Base-by-base conservation (phyloP, 352 stramenopile species). In the Phytopythium montanum region DNA sequence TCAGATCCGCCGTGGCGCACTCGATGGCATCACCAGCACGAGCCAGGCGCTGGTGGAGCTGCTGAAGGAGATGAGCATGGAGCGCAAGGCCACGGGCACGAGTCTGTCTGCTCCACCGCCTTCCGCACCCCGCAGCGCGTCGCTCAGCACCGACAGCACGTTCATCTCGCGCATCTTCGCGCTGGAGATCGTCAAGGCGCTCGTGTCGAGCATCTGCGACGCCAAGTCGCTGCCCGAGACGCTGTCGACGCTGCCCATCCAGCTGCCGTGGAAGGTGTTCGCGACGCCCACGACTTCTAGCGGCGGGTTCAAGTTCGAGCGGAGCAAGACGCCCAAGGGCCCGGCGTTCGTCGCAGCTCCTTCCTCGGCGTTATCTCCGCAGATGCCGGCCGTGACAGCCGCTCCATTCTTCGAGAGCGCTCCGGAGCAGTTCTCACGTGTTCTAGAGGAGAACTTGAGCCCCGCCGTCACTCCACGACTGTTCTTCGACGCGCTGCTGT, bases 401-500 rank as follows among this genome's bases (percentile, higher is more conserved):
- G 56, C 48, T n/a, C 61, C 65, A 6, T 90, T 90, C 52, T 90
- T 88, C 34, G 76, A 87, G 46, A 79, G 72, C 31, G 28, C 54
- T 2, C 64, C 69, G 3, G 42, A 70, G 39, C 62, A 68, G 18
- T 90, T 90, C 54, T 63, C 70, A 46, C 55, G 70, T 39, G 75
- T 83, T 19, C 29, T 88, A 0, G 76, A 83, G 44, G 66, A 87
- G 53, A 58, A 66, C 8, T 67, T 90, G 21, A 61, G 65, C 2
- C 55, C 59, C 2, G 72, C 75, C n/a, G 61, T 88, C 6, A 76
- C 75, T 1, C 77, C 77, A 1, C 52, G 62, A 5, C 48, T 88
- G 2, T 79, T 90, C 46, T 90, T 87, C 53, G 73, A 87, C 19
- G 70, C 69, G 4, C 31, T 90, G 25, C 49, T 90, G 23, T 85